Evolutionary conservation across 2,329 filamentous ascomycete species (phyloP), one percentile per base, ranked within the genome.

Genomic region (Colletotrichum viniferum): DNA sequence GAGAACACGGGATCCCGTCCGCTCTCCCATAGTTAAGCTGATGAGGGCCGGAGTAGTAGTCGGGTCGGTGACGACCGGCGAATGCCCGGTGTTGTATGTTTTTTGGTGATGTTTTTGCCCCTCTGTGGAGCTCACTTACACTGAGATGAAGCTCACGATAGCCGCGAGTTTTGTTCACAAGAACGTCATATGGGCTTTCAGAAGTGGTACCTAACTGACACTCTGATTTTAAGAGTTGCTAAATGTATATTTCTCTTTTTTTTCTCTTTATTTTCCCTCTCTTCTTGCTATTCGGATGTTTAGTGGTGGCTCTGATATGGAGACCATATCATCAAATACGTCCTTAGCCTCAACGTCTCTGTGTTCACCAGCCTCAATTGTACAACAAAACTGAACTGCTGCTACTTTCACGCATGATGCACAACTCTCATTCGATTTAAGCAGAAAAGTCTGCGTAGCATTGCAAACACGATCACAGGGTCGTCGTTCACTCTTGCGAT

Each of bases 51-150:
- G 63, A 63, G 52, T 69, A 66, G 68, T 63, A 64, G 68, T 71
- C 55, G 68, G 68, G 68, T 71, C 68, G 68, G 68, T 71, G 68
- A 71, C 69, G 69, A 71, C 69, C 69, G 56, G 69, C 61, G 69
- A 71, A 71, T 68, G 52, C 70, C 70, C 61, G 62, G 62, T 72
- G 62, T 68, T 72, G 62, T 66, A 71, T 71, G 69, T 71, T 52
- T 71, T 66, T 66, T 66, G 48, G 43, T 8, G 38, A 34, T 73
- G 16, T 32, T 38, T 69, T 69, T 55, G 36, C 26, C 36, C 18
- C 34, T 62, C 55, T 62, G 32, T 60, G 26, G 69, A 36, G 18
- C 43, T 36, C 34, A 13, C n/a, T 26, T 55, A 21, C 13, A 52
- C 43, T 24, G 43, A 12, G n/a, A 14, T 28, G 18, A 28, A 30